These are phyloP conservation scores for Psophocarpus tetragonolobus DNA, from an alignment of 306 rosid species.

Conservation along the genomic window DNA sequence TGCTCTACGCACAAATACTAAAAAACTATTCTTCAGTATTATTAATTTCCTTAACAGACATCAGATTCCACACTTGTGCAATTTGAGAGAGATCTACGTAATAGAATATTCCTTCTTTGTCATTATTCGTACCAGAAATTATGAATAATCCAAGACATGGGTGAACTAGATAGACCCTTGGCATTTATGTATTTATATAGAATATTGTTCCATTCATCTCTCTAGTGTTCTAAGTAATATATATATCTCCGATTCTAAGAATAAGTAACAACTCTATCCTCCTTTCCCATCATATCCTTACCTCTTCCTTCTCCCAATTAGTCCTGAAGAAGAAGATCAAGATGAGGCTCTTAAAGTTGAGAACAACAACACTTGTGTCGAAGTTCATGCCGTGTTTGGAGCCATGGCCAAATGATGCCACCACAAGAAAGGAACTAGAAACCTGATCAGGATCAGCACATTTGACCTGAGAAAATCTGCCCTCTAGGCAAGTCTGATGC, in stretches of 20 bases:
- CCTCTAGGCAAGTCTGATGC: conserved; percentile 98
- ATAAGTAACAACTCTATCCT: neutral
- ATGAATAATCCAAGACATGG: conserved; percentile 3
- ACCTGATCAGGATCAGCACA: neutral
- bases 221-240: neutral
- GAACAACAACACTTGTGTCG: conserved; percentile 18
- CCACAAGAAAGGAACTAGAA: neutral
- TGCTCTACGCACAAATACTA: neutral
- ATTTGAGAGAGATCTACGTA: neutral
- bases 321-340: conserved; percentile 8
- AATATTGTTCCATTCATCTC: conserved; percentile 35
- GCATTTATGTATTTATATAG: conserved; percentile 16
- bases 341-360: conserved; percentile 35
- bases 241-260: conserved; percentile 31
- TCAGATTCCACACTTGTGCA: conserved; percentile 33
- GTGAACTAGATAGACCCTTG: conserved; percentile 6
- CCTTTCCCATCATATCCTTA: neutral
- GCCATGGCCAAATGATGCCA: conserved; percentile 51
- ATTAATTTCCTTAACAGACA: conserved; percentile 22
- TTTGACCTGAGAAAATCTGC: conserved; percentile 44
- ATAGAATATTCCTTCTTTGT: conserved; percentile 34
- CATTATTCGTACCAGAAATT: neutral
- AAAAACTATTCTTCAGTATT: neutral
- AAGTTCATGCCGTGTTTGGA: conserved; percentile 30
- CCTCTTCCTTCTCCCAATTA: neutral